Conservation (phyloP, 75 land plant species). For the Pinus tabuliformis region DNA sequence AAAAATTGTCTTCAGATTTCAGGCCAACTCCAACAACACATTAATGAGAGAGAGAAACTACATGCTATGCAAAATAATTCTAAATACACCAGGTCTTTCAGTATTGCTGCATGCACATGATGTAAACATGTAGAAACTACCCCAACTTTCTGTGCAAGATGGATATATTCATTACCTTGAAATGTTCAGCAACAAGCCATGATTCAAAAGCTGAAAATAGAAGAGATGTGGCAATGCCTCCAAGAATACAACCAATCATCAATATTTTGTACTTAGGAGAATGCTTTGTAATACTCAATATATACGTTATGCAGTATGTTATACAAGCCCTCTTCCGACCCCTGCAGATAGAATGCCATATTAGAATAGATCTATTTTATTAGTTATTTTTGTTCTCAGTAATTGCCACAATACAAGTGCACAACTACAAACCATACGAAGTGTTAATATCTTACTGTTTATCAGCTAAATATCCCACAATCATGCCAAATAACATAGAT, state of each 20-base stretch:
- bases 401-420: background rate
- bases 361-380: background rate
- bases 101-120: too few relatives aligned
- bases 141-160: background rate
- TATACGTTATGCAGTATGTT: constrained; percentile 93
- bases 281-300: constrained; percentile 93
- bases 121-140: background rate
- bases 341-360: constrained; percentile 33
- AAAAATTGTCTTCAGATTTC: background rate
- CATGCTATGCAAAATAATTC: background rate
- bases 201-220: constrained; percentile 97
- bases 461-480: constrained; percentile 97
- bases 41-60: background rate
- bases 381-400: background rate
- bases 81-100: background rate
- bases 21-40: background rate
- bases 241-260: constrained; percentile 88
- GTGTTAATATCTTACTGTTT: constrained; percentile 61
- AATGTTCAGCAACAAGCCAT: constrained; percentile 98
- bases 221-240: constrained; percentile 97
- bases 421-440: background rate
- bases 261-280: constrained; percentile 81
- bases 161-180: constrained; percentile 56
- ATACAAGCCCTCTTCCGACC: constrained; percentile 94
- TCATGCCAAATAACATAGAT: constrained; percentile 96